phyloP scores from a whole-genome alignment of 768 basidiomycete genomes.

The Lactarius evosmus region DNA sequence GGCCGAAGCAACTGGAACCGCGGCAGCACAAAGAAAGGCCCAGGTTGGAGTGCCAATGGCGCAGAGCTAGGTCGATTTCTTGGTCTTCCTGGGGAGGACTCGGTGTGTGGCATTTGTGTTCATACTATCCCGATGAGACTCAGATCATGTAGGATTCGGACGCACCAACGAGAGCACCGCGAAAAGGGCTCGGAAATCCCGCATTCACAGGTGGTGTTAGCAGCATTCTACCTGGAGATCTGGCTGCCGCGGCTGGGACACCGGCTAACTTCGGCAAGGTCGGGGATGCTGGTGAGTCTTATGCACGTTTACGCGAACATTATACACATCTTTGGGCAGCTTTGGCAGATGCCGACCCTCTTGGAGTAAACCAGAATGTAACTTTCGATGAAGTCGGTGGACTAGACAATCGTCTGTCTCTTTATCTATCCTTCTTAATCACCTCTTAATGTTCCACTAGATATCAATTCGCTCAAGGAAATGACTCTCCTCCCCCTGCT shows the following conservation, averaged over 20 bases:
- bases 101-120: slow-evolving; percentile 38
- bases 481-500: slow-evolving; percentile 95
- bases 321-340: slow-evolving; percentile 42
- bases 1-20: slow-evolving; percentile 36
- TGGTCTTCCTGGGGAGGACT: slow-evolving; percentile 71
- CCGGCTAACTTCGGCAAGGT: slow-evolving; percentile 86
- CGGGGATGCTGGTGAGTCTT: slow-evolving; percentile 61
- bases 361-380: slow-evolving; percentile 89
- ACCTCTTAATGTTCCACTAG: slow-evolving; percentile 39
- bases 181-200: slow-evolving; percentile 56
- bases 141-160: slow-evolving; percentile 62
- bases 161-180: slow-evolving; percentile 58
- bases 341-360: slow-evolving; percentile 91
- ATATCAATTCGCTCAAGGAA: slow-evolving; percentile 95
- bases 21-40: slow-evolving; percentile 44
- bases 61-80: slow-evolving; percentile 77
- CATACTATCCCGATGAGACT: slow-evolving; percentile 7
- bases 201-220: slow-evolving; percentile 47
- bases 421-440: slow-evolving; percentile 6
- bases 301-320: slow-evolving; percentile 11
- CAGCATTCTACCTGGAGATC: slow-evolving; percentile 60
- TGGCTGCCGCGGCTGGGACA: slow-evolving; percentile 66
- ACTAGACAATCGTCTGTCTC: slow-evolving; percentile 76
- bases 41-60: slow-evolving; percentile 77
- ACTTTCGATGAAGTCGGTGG: slow-evolving; percentile 98